These are phyloP conservation scores for Botrytis tulipae DNA, from an alignment of 2,329 filamentous ascomycete species.

Conservation along the genomic window DNA sequence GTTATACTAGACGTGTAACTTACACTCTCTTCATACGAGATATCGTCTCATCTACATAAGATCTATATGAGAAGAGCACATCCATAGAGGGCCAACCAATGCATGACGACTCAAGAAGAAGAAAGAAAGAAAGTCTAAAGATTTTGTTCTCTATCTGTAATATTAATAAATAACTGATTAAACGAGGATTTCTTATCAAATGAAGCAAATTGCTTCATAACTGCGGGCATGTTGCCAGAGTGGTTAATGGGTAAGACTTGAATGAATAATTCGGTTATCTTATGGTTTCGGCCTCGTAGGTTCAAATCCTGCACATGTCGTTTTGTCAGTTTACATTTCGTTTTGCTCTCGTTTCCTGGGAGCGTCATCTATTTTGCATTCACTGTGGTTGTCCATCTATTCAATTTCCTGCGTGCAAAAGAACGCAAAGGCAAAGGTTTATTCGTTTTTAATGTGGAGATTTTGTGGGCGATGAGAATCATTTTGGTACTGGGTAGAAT, in stretches of 20 bases:
- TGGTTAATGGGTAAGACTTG: conserved; percentile 24
- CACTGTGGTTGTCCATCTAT: not conserved
- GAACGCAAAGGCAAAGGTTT: too few species aligned
- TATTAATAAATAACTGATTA: accelerated
- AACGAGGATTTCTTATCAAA: accelerated
- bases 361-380: accelerated
- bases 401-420: not conserved
- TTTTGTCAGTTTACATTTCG: accelerated
- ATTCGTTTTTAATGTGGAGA: not conserved
- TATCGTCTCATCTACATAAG: not conserved
- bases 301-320: conserved; percentile 23
- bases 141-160: accelerated
- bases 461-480: not conserved
- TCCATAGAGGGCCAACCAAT: not conserved
- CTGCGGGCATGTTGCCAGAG: conserved; percentile 18
- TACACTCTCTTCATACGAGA: not conserved
- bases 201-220: not conserved
- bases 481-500: not conserved
- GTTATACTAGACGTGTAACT: not conserved
- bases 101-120: not conserved
- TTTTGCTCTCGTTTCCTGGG: not conserved
- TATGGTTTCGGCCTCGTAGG: conserved; percentile 24
- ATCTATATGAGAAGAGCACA: not conserved
- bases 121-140: too few species aligned
- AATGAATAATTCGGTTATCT: conserved; percentile 22